These are phyloP conservation scores for Ophiostoma angusticollis DNA, from an alignment of 2,329 filamentous ascomycete genomes.

Conservation along the genomic window DNA sequence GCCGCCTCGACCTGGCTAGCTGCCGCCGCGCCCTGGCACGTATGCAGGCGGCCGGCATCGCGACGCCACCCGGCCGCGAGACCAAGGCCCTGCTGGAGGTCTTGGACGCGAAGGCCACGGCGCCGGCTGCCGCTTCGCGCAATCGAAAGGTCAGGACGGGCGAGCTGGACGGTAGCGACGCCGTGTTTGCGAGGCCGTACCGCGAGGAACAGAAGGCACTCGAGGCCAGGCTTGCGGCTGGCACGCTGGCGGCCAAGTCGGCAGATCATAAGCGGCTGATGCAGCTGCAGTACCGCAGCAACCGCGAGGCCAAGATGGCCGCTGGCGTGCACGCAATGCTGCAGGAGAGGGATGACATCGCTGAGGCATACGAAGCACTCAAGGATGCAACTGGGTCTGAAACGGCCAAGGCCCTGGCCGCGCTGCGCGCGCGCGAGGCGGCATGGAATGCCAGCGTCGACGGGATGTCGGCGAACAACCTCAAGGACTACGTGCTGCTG, in stretches of 20 bases:
- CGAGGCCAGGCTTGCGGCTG: constrained; percentile 17
- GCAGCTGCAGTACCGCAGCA: constrained; percentile 10
- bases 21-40: constrained; percentile 24
- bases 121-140: no score
- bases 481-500: constrained; percentile 16
- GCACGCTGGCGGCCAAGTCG: constrained; percentile 3
- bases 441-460: constrained; percentile 9
- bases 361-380: constrained; percentile 14
- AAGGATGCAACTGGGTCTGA: neutral
- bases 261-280: constrained; percentile 5
- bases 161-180: neutral
- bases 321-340: constrained; percentile 19
- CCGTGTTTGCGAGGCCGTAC: constrained; percentile 26
- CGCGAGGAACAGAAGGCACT: constrained; percentile 30
- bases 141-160: no score
- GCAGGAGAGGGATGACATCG: constrained; percentile 19
- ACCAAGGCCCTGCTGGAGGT: constrained; percentile 19
- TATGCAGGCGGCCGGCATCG: constrained; percentile 33
- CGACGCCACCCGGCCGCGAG: constrained; percentile 33
- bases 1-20: constrained; percentile 35
- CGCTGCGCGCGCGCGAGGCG: neutral
- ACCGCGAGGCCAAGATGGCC: constrained; percentile 11
- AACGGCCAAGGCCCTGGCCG: neutral
- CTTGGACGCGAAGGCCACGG: neutral
- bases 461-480: constrained; percentile 8